A percentile compares a stretch with the other conserved stretches of the same genome.
These are phyloP conservation scores for Heterobasidion parviporum DNA, from an alignment of 1,284 basidiomycete genomes.

Conservation along the genomic window DNA sequence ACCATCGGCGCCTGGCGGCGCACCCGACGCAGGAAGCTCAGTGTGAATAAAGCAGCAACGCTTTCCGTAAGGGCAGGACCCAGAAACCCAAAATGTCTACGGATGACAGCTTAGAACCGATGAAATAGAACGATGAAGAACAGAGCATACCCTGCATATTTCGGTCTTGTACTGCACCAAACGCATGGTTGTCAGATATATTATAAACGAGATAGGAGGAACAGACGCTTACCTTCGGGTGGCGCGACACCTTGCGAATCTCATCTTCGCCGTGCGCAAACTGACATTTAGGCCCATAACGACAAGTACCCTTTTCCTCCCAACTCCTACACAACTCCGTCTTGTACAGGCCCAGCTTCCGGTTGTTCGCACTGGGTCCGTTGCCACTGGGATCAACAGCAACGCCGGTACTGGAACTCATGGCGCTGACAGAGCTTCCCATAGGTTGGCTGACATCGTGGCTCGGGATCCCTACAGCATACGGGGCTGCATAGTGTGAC, in stretches of 20 bases:
- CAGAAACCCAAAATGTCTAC: constrained; percentile 86
- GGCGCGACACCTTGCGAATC: constrained; percentile 70
- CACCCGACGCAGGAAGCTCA: constrained; percentile 59
- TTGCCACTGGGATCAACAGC: constrained; percentile 24
- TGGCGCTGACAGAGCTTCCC: constrained; percentile 1
- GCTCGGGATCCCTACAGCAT: constrained; percentile 30
- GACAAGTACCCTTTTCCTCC: constrained; percentile 88
- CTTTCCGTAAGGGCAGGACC: constrained; percentile 85
- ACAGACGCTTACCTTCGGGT: constrained; percentile 66
- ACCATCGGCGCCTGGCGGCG: constrained; percentile 40
- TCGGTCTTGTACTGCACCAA: constrained; percentile 77
- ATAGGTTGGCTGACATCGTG: constrained; percentile 12
- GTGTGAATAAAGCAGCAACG: constrained; percentile 88
- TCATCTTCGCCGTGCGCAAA: constrained; percentile 89
- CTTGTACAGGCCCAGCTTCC: constrained; percentile 85
- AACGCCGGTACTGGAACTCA: constrained; percentile 11
- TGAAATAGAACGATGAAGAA: constrained; percentile 3
- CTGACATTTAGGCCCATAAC: constrained; percentile 82
- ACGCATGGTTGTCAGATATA: not conserved
- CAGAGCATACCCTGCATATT: constrained; percentile 68
- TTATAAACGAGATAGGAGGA: constrained; percentile 4
- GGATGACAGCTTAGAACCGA: constrained; percentile 4
- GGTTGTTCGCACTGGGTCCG: constrained; percentile 81
- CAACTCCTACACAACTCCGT: constrained; percentile 88
- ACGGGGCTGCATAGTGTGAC: constrained; percentile 46